phyloP scores from a whole-genome alignment of 371 early-diverging fungal species.

The Rhizopus sp. region DNA sequence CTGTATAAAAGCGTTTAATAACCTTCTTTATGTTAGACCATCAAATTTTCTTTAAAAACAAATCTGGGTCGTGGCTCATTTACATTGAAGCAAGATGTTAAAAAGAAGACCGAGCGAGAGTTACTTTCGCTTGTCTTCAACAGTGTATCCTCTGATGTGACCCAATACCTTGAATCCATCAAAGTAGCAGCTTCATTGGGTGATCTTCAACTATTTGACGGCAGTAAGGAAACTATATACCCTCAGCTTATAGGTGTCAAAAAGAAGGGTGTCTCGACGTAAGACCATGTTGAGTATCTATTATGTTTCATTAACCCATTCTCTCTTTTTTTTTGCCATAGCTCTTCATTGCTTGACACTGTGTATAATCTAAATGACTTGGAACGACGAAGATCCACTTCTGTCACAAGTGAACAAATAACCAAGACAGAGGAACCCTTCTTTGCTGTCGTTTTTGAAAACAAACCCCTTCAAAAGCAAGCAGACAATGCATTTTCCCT shows the following conservation, averaged over 20 bases:
- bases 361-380: constrained; percentile 10
- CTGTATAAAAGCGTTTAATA: neutral
- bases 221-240: constrained; percentile 39
- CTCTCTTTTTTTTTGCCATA: neutral
- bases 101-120: constrained; percentile 29
- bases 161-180: constrained; percentile 41
- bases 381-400: constrained; percentile 10
- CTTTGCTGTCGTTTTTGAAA: constrained; percentile 68
- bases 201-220: constrained; percentile 48
- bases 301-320: neutral
- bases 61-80: constrained; percentile 73
- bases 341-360: constrained; percentile 16
- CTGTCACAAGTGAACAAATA: constrained; percentile 1
- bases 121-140: constrained; percentile 73
- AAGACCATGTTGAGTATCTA: neutral
- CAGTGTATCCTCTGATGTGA: constrained; percentile 43
- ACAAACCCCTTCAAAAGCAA: constrained; percentile 69
- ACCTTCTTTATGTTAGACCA: constrained; percentile 34
- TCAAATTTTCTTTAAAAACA: constrained; percentile 60
- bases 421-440: constrained; percentile 51
- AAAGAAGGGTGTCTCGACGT: constrained; percentile 23
- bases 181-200: constrained; percentile 40
- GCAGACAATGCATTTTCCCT: constrained; percentile 76
- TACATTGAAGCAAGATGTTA: constrained; percentile 44
- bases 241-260: constrained; percentile 49